A percentile compares a stretch with the other conserved stretches of the same genome.
Conservation (phyloP, 495 filamentous ascomycete species). For the Penicillium herquei region DNA sequence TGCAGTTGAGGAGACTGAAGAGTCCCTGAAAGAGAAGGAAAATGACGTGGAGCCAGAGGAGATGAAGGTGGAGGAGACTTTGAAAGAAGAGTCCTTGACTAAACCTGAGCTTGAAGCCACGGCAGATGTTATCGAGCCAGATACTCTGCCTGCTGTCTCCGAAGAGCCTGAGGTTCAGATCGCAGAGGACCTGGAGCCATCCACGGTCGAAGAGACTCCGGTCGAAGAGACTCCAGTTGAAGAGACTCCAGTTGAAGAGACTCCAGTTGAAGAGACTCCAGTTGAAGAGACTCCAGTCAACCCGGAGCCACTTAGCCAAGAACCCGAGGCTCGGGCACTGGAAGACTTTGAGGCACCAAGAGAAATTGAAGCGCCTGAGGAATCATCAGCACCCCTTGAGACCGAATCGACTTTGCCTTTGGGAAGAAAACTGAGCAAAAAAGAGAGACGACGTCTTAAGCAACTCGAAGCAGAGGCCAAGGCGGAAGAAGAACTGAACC, state of each 20-base stretch:
- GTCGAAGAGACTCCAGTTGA: neutral
- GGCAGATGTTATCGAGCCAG: neutral
- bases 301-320: neutral
- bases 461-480: constrained; percentile 16
- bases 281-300: neutral
- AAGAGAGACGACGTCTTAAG: constrained; percentile 29
- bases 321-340: neutral
- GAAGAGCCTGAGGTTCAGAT: neutral
- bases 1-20: neutral
- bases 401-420: constrained; percentile 13
- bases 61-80: constrained; percentile 1
- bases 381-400: neutral
- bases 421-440: constrained; percentile 30
- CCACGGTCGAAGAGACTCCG: neutral
- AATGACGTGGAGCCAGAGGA: constrained; percentile 23
- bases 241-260: neutral
- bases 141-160: neutral
- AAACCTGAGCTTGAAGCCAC: neutral
- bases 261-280: neutral
- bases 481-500: neutral
- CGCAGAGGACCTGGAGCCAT: neutral
- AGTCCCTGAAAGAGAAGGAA: constrained; percentile 24
- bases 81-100: neutral
- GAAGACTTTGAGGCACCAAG: constrained; percentile 9
- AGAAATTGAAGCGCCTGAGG: constrained; percentile 6